A percentile compares a stretch with the other conserved stretches of the same genome.
Evolutionary conservation across 1,284 basidiomycete genomes (phyloP).

Genomic region (Anthracocystis setariae): DNA sequence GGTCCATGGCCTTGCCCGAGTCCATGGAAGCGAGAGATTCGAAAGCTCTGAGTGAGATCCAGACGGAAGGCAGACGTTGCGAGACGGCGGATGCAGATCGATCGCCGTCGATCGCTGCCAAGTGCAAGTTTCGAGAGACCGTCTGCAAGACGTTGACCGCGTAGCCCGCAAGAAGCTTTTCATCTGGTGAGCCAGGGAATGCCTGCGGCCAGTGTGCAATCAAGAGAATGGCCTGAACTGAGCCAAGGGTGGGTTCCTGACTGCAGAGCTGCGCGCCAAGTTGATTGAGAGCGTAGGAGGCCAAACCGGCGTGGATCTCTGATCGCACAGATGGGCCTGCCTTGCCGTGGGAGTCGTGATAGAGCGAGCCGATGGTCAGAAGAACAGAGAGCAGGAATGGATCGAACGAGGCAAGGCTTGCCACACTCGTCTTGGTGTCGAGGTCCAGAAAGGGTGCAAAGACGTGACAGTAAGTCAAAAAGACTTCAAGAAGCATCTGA

Average conservation of each 20-base stretch:
- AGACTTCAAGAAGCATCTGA: constrained; percentile 35
- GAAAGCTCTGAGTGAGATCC: constrained; percentile 27
- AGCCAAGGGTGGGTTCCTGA: constrained; percentile 21
- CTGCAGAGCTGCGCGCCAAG: constrained; percentile 22
- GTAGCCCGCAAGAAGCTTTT: constrained; percentile 24
- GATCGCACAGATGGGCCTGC: constrained; percentile 9
- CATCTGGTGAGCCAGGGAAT: constrained; percentile 38
- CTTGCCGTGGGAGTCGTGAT: constrained; percentile 29
- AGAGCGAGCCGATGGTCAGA: constrained; percentile 28
- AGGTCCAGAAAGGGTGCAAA: constrained; percentile 43
- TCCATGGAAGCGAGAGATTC: constrained; percentile 40
- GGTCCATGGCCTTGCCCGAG: constrained; percentile 33
- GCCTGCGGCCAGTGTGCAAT: constrained; percentile 47
- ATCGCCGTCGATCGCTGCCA: constrained; percentile 10
- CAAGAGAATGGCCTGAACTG: constrained; percentile 37
- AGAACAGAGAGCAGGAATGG: constrained; percentile 40
- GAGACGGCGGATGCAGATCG: constrained; percentile 12
- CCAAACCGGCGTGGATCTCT: constrained; percentile 23
- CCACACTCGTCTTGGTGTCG: constrained; percentile 15
- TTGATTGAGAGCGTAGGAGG: constrained; percentile 21
- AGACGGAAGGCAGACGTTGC: constrained; percentile 22
- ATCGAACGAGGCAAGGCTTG: constrained; percentile 15
- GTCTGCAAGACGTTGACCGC: constrained; percentile 28
- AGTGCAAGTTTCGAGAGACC: constrained; percentile 10
- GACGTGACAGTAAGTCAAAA: constrained; percentile 40